Percentiles rank a stretch among this genome's conserved stretches.
Conservation (phyloP, 2,329 filamentous ascomycete genomes). For the Apiospora rasikravindrae region DNA sequence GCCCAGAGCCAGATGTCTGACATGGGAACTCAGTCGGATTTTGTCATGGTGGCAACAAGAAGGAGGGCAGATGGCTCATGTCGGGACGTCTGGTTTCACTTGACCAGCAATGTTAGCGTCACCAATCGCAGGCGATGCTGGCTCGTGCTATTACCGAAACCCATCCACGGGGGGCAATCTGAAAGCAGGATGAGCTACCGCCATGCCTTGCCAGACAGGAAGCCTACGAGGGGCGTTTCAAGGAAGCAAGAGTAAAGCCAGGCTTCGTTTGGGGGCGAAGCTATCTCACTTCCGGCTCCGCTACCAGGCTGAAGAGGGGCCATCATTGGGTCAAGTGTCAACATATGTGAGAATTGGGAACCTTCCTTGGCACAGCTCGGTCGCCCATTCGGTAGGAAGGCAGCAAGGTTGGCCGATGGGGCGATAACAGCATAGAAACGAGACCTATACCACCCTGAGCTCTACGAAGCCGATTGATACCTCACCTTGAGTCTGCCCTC, state of each 20-base stretch:
- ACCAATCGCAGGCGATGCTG: not conserved
- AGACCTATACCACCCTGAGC: not conserved
- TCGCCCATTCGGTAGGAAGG: not conserved
- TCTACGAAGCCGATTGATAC: not conserved
- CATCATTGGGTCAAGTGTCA: not conserved
- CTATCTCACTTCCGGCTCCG: not conserved
- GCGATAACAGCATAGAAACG: not conserved
- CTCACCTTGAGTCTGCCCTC: not conserved
- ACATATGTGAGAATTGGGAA: not conserved
- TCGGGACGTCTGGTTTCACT: not conserved
- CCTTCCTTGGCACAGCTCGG: not conserved
- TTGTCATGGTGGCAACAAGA: not conserved
- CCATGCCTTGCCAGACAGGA: not conserved
- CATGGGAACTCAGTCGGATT: not conserved
- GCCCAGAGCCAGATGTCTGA: not conserved
- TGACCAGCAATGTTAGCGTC: not conserved
- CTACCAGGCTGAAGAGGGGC: not conserved
- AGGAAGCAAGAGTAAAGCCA: not conserved
- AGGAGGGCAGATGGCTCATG: not conserved
- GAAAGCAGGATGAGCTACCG: not conserved
- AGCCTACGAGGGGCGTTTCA: not conserved
- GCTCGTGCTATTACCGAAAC: not conserved
- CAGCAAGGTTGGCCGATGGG: not conserved
- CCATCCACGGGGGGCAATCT: not conserved
- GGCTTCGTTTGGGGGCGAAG: not conserved